These are phyloP conservation scores for Kodamaea lidongshanica DNA, from an alignment of 805 yeast species.

Conservation along the genomic window DNA sequence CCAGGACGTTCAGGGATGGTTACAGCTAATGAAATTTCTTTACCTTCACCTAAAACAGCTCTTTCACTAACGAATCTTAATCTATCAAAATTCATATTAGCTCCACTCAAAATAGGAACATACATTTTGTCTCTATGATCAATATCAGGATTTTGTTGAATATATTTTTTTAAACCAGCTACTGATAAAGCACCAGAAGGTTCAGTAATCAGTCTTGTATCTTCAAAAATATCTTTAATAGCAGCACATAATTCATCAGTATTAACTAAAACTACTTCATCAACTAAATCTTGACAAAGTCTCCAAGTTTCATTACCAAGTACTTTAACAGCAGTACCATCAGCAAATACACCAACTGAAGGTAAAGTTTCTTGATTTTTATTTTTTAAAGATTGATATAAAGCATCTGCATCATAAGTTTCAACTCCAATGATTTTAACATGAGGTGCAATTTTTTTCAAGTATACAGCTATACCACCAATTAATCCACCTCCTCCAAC, in stretches of 20 bases:
- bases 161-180: conserved; percentile 87
- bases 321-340: conserved; percentile 92
- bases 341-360: conserved; percentile 95
- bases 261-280: conserved; percentile 75
- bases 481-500: conserved; percentile 97
- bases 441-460: conserved; percentile 96
- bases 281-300: conserved; percentile 71
- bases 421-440: conserved; percentile 94
- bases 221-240: conserved; percentile 92
- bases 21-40: conserved; percentile 85
- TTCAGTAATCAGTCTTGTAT: conserved; percentile 87
- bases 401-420: conserved; percentile 92
- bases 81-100: conserved; percentile 97
- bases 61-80: conserved; percentile 93
- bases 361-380: conserved; percentile 51
- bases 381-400: conserved; percentile 59
- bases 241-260: conserved; percentile 97
- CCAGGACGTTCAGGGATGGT: conserved; percentile 93
- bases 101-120: conserved; percentile 87
- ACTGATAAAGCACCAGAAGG: conserved; percentile 97
- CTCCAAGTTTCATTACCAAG: conserved; percentile 91
- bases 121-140: conserved; percentile 68
- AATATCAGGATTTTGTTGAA: conserved; percentile 59
- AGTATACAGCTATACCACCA: conserved; percentile 84
- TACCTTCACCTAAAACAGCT: conserved; percentile 97